Percentiles rank a stretch among this genome's conserved stretches.
These are phyloP conservation scores for Trichosporon ovoides DNA, from an alignment of 1,284 basidiomycete genomes.

Conservation along the genomic window DNA sequence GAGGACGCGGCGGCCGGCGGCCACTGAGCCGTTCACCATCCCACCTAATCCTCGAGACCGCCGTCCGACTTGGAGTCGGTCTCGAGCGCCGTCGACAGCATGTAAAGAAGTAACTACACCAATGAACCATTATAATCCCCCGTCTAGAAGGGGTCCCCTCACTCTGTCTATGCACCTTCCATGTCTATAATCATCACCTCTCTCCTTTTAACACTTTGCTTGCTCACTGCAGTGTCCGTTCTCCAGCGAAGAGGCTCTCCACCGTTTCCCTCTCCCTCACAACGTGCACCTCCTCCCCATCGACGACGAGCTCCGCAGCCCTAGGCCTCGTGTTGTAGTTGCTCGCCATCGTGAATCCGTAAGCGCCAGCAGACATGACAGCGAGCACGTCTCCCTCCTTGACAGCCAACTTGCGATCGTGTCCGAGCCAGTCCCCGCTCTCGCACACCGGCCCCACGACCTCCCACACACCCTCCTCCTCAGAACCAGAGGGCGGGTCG, in stretches of 20 bases:
- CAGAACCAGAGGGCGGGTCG: not conserved
- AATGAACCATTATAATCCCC: not conserved
- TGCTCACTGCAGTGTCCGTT: not conserved
- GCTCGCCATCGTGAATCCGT: constrained; percentile 8
- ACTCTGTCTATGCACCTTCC: not conserved
- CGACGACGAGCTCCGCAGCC: constrained; percentile 9
- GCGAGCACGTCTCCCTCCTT: constrained; percentile 9
- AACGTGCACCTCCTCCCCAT: constrained; percentile 7
- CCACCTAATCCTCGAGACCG: too few relatives aligned
- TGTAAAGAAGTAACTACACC: not conserved
- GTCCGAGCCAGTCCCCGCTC: constrained; percentile 14
- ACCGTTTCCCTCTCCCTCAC: constrained; percentile 11
- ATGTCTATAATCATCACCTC: too few relatives aligned
- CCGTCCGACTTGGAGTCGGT: too few relatives aligned
- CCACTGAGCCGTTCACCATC: not conserved
- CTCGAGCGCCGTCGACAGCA: not conserved
- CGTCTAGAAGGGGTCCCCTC: not conserved
- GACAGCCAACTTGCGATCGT: not conserved
- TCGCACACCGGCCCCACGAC: constrained; percentile 15
- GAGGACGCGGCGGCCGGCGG: not conserved
- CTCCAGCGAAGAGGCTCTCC: constrained; percentile 4
- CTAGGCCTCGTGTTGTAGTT: constrained; percentile 16
- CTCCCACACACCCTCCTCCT: not conserved
- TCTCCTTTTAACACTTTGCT: too few relatives aligned
- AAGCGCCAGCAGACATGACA: constrained; percentile 7